phyloP scores from a whole-genome alignment of 129 eudicot genomes.

The Glebionis coronaria region DNA sequence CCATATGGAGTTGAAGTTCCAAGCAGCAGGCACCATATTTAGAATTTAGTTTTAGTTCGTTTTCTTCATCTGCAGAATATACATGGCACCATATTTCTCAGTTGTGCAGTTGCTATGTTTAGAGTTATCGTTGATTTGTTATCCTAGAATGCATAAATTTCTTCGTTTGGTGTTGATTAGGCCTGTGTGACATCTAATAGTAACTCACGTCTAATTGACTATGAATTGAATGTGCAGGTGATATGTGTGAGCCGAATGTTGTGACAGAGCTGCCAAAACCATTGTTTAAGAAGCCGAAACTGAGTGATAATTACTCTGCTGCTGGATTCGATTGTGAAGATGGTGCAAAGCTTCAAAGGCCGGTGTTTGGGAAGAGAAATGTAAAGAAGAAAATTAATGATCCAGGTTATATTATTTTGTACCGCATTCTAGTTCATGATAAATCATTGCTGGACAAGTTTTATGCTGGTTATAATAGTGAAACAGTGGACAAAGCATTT shows the following conservation, averaged over 20 bases:
- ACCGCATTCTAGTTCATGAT: neutral
- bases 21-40: too few species aligned
- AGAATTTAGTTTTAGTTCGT: too few species aligned
- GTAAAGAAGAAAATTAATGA: neutral
- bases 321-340: constrained; percentile 23
- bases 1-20: too few species aligned
- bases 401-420: constrained; percentile 24
- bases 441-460: too few species aligned
- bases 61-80: neutral
- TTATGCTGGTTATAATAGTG: too few species aligned
- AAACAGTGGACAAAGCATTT: too few species aligned
- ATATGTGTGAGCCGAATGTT: constrained; percentile 46
- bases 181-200: neutral
- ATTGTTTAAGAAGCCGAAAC: constrained; percentile 52
- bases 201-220: neutral
- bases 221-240: constrained; percentile 39
- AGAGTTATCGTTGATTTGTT: constrained; percentile 1
- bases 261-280: constrained; percentile 71
- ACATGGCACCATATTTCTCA: neutral
- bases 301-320: constrained; percentile 29
- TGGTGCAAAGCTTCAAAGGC: constrained; percentile 27
- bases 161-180: neutral
- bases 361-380: constrained; percentile 45
- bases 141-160: neutral
- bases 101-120: neutral